Evolutionary conservation across 164 flowering plant genomes (phyloP).

Genomic region (Aristolochia contorta): DNA sequence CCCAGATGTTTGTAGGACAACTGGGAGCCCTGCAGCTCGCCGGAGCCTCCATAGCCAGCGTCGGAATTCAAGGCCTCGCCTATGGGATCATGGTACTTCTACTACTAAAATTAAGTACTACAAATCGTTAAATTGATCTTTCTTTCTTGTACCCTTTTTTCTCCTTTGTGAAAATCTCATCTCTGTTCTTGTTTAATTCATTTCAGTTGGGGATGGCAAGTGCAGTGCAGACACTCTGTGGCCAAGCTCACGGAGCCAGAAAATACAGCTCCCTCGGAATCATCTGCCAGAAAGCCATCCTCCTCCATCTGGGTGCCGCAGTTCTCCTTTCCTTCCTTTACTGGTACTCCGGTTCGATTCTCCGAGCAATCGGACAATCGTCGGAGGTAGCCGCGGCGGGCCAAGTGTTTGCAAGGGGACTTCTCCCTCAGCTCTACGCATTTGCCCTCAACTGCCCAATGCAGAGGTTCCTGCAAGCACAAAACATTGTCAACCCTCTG

Average conservation of each 20-base stretch:
- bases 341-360: conserved; percentile 51
- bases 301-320: conserved; percentile 58
- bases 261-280: conserved; percentile 46
- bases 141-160: background rate
- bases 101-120: too few relatives aligned
- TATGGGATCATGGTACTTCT: conserved; percentile 60
- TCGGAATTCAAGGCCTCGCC: conserved; percentile 82
- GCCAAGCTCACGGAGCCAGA: conserved; percentile 73
- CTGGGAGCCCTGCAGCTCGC: conserved; percentile 63
- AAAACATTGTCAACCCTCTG: conserved; percentile 67
- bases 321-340: conserved; percentile 49
- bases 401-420: conserved; percentile 56
- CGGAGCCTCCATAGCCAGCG: conserved; percentile 60
- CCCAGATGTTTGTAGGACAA: conserved; percentile 55
- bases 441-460: conserved; percentile 63
- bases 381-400: conserved; percentile 40
- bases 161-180: background rate
- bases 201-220: conserved; percentile 81
- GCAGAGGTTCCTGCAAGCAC: conserved; percentile 82
- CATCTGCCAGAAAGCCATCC: conserved; percentile 62
- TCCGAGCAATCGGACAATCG: conserved; percentile 50
- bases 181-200: background rate
- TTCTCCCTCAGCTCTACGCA: conserved; percentile 60
- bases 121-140: too few relatives aligned
- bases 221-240: conserved; percentile 79